These are phyloP conservation scores for Acanthamoeba triangularis DNA, from an alignment of 208 protist species.

Conservation along the genomic window DNA sequence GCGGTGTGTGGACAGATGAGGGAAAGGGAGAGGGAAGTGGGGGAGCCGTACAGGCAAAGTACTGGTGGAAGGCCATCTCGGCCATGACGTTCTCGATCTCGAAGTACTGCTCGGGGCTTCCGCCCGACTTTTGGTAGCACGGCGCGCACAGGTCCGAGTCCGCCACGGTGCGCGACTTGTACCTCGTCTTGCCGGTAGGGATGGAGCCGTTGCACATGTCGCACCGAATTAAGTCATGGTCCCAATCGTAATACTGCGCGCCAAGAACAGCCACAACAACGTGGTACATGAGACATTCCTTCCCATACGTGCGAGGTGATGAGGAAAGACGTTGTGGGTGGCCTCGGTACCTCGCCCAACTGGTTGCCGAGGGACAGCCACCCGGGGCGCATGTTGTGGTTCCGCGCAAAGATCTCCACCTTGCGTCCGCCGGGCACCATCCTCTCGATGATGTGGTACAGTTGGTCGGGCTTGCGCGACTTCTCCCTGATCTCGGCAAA, in stretches of 20 bases:
- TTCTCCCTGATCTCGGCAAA: constrained; percentile 80
- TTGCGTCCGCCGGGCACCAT: constrained; percentile 83
- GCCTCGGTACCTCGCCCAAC: constrained; percentile 72
- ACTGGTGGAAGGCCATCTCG: constrained; percentile 83
- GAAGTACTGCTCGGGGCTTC: constrained; percentile 55
- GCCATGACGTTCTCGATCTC: constrained; percentile 77
- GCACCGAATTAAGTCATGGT: constrained; percentile 52
- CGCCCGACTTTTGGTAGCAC: constrained; percentile 70
- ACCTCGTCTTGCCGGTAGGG: constrained; percentile 66
- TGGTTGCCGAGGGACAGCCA: constrained; percentile 87
- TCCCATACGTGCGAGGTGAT: neutral
- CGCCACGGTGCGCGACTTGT: constrained; percentile 69
- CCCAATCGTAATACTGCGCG: constrained; percentile 66
- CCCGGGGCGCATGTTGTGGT: constrained; percentile 82
- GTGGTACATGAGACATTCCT: too few relatives aligned
- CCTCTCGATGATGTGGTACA: constrained; percentile 85
- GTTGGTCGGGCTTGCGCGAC: constrained; percentile 83
- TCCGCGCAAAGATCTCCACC: constrained; percentile 86
- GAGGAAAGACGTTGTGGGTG: neutral
- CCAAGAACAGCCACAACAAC: too few relatives aligned
- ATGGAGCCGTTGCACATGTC: constrained; percentile 64
- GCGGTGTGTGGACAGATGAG: neutral
- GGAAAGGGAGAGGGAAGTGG: neutral
- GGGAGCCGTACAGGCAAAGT: constrained; percentile 75
- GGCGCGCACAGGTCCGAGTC: constrained; percentile 49